These are phyloP conservation scores for Melaleuca alternifolia DNA, from an alignment of 345 rosid genomes.

Conservation along the genomic window DNA sequence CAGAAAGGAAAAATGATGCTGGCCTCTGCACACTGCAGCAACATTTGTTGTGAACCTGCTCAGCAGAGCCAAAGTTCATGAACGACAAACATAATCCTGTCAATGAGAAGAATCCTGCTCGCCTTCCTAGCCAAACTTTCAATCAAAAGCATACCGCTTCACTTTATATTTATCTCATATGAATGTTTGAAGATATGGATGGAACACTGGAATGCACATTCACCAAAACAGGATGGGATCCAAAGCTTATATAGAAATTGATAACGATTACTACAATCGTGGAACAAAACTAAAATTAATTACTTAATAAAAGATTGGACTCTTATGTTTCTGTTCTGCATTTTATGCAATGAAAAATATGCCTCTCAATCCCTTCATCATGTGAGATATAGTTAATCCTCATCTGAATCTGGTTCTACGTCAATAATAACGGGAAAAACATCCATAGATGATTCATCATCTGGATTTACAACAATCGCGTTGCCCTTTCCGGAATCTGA, in stretches of 20 bases:
- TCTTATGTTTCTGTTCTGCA: not conserved
- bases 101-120: not conserved
- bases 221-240: not conserved
- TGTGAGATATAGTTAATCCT: not conserved
- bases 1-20: not conserved
- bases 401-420: slow-evolving; percentile 36
- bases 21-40: not conserved
- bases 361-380: not conserved
- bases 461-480: slow-evolving; percentile 2
- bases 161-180: not conserved
- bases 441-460: slow-evolving; percentile 19
- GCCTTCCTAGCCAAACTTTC: not conserved
- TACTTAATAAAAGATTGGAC: not conserved
- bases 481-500: slow-evolving; percentile 7
- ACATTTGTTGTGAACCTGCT: not conserved
- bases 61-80: not conserved
- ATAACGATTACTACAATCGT: not conserved
- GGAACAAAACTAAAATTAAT: not conserved
- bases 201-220: not conserved
- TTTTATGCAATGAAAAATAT: not conserved
- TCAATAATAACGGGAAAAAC: slow-evolving; percentile 37
- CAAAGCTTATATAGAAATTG: not conserved
- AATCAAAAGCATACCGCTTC: not conserved
- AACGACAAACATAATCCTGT: not conserved
- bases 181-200: not conserved